These are phyloP conservation scores for Cornus kousa DNA, from an alignment of 148 eudicot species.

Conservation along the genomic window DNA sequence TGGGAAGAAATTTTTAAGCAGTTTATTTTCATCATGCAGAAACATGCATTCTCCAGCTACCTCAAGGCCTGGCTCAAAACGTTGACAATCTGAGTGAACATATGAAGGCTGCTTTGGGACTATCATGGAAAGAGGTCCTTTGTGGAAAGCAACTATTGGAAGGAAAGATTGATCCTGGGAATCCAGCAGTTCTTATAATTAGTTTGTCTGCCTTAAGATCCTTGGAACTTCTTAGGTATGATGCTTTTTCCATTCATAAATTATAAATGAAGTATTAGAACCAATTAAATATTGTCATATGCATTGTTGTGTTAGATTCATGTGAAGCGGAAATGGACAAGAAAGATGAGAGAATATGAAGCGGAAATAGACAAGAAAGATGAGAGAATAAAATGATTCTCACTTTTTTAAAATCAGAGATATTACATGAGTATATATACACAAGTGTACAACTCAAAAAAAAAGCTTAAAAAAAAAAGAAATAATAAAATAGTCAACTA, in stretches of 20 bases:
- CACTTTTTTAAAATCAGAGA: too few species aligned
- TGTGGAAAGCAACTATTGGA: slow-evolving; percentile 57
- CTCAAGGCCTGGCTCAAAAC: slow-evolving; percentile 48
- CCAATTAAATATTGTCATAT: neutral
- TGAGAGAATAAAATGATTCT: too few species aligned
- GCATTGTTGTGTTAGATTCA: neutral
- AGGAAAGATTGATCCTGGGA: slow-evolving; percentile 78
- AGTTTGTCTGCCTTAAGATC: slow-evolving; percentile 80
- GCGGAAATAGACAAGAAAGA: too few species aligned
- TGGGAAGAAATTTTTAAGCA: neutral
- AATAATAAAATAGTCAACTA: too few species aligned
- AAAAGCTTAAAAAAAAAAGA: too few species aligned
- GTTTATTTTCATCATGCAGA: slow-evolving; percentile 42
- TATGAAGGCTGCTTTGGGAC: slow-evolving; percentile 66
- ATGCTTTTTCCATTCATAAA: slow-evolving; percentile 2
- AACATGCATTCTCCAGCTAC: slow-evolving; percentile 50
- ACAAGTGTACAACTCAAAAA: too few species aligned
- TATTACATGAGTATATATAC: too few species aligned
- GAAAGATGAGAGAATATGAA: too few species aligned
- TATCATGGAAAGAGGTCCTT: slow-evolving; percentile 71
- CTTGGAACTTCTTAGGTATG: slow-evolving; percentile 82
- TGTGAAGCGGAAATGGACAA: too few species aligned
- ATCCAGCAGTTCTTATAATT: slow-evolving; percentile 72
- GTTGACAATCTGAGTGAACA: slow-evolving; percentile 48
- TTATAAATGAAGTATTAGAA: neutral